Conservation (phyloP, 306 rosid species). For the Delonix regia region DNA sequence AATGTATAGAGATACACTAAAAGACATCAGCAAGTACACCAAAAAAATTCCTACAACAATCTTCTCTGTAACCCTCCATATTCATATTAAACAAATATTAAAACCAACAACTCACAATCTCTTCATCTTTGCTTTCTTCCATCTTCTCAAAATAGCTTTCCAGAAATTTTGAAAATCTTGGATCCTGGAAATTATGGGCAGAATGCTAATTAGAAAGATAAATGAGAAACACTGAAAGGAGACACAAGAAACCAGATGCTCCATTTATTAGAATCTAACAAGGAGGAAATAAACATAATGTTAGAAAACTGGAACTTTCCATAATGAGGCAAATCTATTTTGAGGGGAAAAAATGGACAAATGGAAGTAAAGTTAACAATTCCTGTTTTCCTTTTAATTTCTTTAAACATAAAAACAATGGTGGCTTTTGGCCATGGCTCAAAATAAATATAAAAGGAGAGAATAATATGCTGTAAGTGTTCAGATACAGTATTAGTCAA, state of each 20-base stretch:
- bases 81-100: constrained; percentile 11
- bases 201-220: constrained; percentile 26
- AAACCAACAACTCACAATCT: constrained; percentile 57
- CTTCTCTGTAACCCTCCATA: constrained; percentile 10
- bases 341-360: not conserved
- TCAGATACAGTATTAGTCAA: constrained; percentile 14
- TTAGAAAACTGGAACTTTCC: not conserved
- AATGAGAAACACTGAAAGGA: constrained; percentile 10
- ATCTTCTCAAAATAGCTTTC: constrained; percentile 46
- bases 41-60: not conserved
- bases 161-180: constrained; percentile 61
- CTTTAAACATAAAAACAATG: not conserved
- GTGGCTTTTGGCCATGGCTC: not conserved
- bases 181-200: constrained; percentile 65
- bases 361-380: constrained; percentile 14
- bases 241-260: constrained; percentile 5
- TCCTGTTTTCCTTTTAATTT: not conserved
- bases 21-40: constrained; percentile 21
- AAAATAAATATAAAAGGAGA: not conserved
- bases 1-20: not conserved
- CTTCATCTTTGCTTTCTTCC: constrained; percentile 47
- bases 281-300: not conserved
- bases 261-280: constrained; percentile 11
- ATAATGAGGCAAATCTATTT: constrained; percentile 6
- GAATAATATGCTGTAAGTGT: constrained; percentile 18